Percentiles rank a stretch among this genome's conserved stretches.
These are phyloP conservation scores for Pseudogymnoascus sp. DNA, from an alignment of 2,329 filamentous ascomycete species.

Conservation along the genomic window DNA sequence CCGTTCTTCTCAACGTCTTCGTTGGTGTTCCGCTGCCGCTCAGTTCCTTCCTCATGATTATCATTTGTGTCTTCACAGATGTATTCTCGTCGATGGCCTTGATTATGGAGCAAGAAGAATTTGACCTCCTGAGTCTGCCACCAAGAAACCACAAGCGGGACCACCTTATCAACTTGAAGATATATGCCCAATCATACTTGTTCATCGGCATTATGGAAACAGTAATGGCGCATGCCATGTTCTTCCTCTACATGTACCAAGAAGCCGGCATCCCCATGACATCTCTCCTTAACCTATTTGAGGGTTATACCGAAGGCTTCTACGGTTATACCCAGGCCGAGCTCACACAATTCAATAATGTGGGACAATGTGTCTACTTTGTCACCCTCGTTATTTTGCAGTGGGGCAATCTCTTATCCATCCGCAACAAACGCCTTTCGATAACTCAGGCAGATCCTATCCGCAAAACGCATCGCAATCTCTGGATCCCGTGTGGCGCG, in stretches of 20 bases:
- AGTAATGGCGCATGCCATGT: constrained; percentile 42
- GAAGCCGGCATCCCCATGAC: constrained; percentile 38
- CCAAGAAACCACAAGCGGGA: constrained; percentile 41
- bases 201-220: constrained; percentile 45
- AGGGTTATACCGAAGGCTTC: constrained; percentile 39
- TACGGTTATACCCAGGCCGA: constrained; percentile 39
- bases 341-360: constrained; percentile 39
- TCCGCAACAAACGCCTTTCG: constrained; percentile 43
- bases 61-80: constrained; percentile 48
- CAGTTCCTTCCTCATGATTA: constrained; percentile 47
- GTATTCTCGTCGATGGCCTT: constrained; percentile 41
- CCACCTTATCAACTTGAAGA: constrained; percentile 43
- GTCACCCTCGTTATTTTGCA: constrained; percentile 45
- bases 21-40: constrained; percentile 44
- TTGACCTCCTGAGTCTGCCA: constrained; percentile 41
- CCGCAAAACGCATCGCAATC: constrained; percentile 38
- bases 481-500: constrained; percentile 39
- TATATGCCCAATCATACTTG: constrained; percentile 43
- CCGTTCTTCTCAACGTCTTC: constrained; percentile 46
- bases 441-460: constrained; percentile 44
- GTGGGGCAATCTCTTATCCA: constrained; percentile 42
- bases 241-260: constrained; percentile 43
- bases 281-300: constrained; percentile 42
- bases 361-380: constrained; percentile 45
- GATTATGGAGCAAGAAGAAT: constrained; percentile 48